Conservation (phyloP, 768 basidiomycete genomes). For the Russula dissimulans region DNA sequence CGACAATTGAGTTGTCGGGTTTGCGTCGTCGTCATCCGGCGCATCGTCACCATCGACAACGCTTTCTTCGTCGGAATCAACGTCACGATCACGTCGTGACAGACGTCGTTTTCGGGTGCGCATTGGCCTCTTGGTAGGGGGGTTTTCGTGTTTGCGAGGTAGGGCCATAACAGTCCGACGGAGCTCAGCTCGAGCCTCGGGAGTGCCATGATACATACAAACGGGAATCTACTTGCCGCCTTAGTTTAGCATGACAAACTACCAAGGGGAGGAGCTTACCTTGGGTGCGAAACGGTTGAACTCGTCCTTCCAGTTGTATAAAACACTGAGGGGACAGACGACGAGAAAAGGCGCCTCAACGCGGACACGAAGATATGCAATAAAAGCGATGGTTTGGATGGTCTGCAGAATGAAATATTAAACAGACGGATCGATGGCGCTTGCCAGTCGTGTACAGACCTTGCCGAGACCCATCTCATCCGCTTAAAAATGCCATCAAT, state of each 20-base stretch:
- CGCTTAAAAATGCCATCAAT: conserved; percentile 33
- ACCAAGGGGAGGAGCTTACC: conserved; percentile 34
- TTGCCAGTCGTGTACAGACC: conserved; percentile 29
- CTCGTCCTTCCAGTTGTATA: conserved; percentile 87
- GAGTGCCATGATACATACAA: conserved; percentile 84
- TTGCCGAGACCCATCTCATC: conserved; percentile 96
- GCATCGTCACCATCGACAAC: neutral
- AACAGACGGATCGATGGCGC: neutral
- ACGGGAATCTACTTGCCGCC: conserved; percentile 55
- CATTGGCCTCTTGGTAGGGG: neutral
- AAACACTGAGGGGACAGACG: conserved; percentile 87
- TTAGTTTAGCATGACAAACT: neutral
- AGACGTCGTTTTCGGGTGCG: neutral
- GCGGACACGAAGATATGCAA: conserved; percentile 76
- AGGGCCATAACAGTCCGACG: conserved; percentile 28
- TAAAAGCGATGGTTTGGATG: conserved; percentile 89
- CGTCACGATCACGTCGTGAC: neutral
- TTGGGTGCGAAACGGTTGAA: conserved; percentile 76
- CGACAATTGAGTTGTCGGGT: conserved; percentile 27
- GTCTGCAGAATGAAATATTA: conserved; percentile 44
- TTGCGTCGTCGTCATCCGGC: conserved; percentile 16
- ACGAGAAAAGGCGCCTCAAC: conserved; percentile 73
- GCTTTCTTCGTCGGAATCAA: conserved; percentile 8
- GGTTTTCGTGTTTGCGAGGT: neutral
- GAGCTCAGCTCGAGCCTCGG: conserved; percentile 70